These are phyloP conservation scores for Aureobasidium sp. DNA, from an alignment of 2,329 filamentous ascomycete species.

Conservation along the genomic window DNA sequence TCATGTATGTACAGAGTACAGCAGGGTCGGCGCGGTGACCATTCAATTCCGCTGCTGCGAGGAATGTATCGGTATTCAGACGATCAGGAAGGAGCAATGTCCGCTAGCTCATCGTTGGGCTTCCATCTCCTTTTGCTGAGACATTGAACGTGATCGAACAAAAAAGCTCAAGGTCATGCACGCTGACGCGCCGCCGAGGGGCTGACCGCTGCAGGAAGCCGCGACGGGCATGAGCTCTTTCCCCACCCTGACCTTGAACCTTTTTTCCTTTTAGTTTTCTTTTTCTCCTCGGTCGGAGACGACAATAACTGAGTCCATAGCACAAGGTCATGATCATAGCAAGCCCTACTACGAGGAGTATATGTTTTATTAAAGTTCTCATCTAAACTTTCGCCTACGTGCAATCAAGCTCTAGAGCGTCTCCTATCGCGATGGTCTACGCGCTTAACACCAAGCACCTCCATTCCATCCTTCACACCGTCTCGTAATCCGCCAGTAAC, in stretches of 20 bases:
- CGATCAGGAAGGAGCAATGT: background rate
- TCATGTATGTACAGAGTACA: background rate
- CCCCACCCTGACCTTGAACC: background rate
- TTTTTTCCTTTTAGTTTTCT: too few relatives aligned
- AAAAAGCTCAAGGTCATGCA: slow-evolving; percentile 2
- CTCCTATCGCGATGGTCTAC: background rate
- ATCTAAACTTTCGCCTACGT: background rate
- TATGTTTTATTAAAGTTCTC: background rate
- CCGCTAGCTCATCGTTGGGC: background rate
- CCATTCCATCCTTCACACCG: slow-evolving; percentile 50
- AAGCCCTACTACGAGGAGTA: background rate
- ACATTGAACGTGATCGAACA: background rate
- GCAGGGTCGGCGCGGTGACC: background rate
- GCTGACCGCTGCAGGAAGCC: background rate
- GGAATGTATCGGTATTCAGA: background rate
- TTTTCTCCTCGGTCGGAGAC: too few relatives aligned
- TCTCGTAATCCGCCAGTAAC: slow-evolving; percentile 61
- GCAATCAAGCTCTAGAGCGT: background rate
- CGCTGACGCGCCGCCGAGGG: slow-evolving; percentile 9
- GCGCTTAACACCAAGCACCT: slow-evolving; percentile 33
- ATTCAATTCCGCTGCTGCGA: background rate
- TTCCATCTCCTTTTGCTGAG: background rate
- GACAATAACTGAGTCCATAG: too few relatives aligned
- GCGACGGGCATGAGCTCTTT: background rate
- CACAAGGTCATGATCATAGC: too few relatives aligned